Percentiles rank a stretch among this genome's conserved stretches.
Evolutionary conservation across 2,329 filamentous ascomycete species (phyloP).

Genomic region (Fonsecaea nubica): DNA sequence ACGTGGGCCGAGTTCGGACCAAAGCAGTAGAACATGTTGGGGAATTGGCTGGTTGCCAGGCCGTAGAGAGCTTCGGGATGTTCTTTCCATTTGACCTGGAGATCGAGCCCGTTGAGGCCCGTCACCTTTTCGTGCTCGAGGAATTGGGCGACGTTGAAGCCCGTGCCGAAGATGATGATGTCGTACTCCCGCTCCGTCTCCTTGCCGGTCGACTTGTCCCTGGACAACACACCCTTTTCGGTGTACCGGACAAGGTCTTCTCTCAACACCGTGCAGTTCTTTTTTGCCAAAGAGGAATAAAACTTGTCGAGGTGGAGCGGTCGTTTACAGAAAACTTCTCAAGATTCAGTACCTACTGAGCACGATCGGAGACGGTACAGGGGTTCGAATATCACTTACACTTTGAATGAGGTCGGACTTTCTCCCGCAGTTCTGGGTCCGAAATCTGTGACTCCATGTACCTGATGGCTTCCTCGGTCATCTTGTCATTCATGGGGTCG

Average conservation of each 20-base stretch:
- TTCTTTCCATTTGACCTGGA: slow-evolving; percentile 24
- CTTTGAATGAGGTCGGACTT: slow-evolving; percentile 20
- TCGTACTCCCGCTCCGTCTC: slow-evolving; percentile 22
- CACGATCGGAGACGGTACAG: too few relatives aligned
- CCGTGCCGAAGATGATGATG: slow-evolving; percentile 28
- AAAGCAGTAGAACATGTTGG: slow-evolving; percentile 31
- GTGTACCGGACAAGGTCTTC: slow-evolving; percentile 26
- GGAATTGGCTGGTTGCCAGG: slow-evolving; percentile 20
- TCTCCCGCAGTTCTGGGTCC: slow-evolving; percentile 26
- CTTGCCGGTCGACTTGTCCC: slow-evolving; percentile 5
- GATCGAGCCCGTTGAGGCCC: slow-evolving; percentile 19
- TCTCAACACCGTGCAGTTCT: slow-evolving; percentile 25
- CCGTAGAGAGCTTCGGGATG: slow-evolving; percentile 26
- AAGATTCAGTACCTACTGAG: neutral
- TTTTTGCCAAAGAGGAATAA: slow-evolving; percentile 19
- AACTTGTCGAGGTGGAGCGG: slow-evolving; percentile 25
- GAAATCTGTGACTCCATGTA: slow-evolving; percentile 27
- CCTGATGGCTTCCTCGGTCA: slow-evolving; percentile 14
- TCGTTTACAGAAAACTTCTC: slow-evolving; percentile 24
- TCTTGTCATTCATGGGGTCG: slow-evolving; percentile 6
- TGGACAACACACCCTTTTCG: slow-evolving; percentile 24
- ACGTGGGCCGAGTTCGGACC: slow-evolving; percentile 25
- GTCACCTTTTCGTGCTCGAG: slow-evolving; percentile 27
- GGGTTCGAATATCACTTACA: slow-evolving; percentile 8
- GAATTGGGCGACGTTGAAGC: slow-evolving; percentile 27